Percentiles rank a stretch among this genome's conserved stretches.
Evolutionary conservation across 2,329 filamentous ascomycete species (phyloP).

Genomic region (Fusarium pininemorale): DNA sequence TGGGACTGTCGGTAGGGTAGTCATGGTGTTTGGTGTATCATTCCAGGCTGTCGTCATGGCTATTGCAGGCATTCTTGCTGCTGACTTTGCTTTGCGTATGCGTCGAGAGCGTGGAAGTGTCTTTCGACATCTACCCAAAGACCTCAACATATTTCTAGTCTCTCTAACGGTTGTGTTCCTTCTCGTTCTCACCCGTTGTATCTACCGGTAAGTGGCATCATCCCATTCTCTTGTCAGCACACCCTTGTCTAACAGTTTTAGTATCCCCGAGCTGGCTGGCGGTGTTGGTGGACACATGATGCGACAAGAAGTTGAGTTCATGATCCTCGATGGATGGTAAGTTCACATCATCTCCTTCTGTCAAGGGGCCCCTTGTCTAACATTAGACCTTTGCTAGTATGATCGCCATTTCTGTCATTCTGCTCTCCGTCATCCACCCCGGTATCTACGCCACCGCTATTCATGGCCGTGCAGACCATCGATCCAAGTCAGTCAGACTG

Average conservation of each 20-base stretch:
- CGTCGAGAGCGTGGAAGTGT: neutral
- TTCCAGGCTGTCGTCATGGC: neutral
- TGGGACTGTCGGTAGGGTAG: neutral
- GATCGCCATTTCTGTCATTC: neutral
- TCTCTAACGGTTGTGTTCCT: neutral
- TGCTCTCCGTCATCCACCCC: neutral
- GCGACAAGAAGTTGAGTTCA: neutral
- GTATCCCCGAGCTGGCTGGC: neutral
- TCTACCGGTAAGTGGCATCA: neutral
- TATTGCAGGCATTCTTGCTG: neutral
- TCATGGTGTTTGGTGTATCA: neutral
- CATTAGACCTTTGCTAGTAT: neutral
- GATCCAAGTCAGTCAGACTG: neutral
- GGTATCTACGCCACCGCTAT: neutral
- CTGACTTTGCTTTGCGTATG: neutral
- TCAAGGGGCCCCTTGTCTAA: rapidly evolving
- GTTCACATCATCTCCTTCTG: neutral
- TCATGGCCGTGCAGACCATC: neutral
- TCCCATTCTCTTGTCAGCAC: rapidly evolving
- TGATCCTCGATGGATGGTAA: neutral
- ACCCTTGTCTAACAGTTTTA: neutral
- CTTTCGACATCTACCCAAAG: neutral
- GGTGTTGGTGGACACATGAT: neutral
- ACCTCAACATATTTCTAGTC: neutral
- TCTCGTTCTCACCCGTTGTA: neutral